phyloP scores from a whole-genome alignment of 2,329 filamentous ascomycete species.

The Ascochyta clinopodiicola region DNA sequence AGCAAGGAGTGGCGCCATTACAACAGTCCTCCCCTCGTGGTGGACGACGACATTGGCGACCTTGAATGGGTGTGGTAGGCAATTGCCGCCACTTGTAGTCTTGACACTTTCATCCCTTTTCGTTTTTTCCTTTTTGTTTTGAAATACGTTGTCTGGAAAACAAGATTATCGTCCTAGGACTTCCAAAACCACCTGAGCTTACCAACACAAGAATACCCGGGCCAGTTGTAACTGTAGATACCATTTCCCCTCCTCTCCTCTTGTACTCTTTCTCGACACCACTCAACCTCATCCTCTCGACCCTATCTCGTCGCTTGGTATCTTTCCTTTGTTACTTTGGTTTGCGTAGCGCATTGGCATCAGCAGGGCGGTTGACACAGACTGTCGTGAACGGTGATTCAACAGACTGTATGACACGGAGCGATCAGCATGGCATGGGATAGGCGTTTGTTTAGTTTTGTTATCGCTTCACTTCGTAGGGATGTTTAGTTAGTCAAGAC shows the following conservation, averaged over 20 bases:
- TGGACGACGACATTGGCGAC: conserved; percentile 73
- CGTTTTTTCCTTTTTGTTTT: conserved; percentile 25
- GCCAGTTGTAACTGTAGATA: conserved; percentile 50
- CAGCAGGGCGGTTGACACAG: conserved; percentile 20
- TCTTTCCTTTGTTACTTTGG: conserved; percentile 43
- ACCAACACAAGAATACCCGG: conserved; percentile 23
- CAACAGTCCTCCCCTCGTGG: conserved; percentile 33
- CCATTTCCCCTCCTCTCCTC: conserved; percentile 44
- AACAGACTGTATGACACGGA: conserved; percentile 20
- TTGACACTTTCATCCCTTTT: conserved; percentile 49
- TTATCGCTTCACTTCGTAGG: conserved; percentile 35
- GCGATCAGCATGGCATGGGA: conserved; percentile 20
- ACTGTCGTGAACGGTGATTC: conserved; percentile 21
- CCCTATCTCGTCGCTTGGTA: conserved; percentile 37
- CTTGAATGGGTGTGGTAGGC: conserved; percentile 95
- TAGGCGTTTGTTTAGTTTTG: conserved; percentile 17
- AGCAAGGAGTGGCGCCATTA: conserved; percentile 60
- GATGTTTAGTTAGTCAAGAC: conserved; percentile 51
- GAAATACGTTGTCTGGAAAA: conserved; percentile 27
- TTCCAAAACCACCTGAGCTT: conserved; percentile 21
- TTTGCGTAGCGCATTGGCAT: conserved; percentile 30
- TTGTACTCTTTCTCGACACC: conserved; percentile 18
- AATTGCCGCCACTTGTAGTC: conserved; percentile 69
- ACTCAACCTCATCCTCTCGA: conserved; percentile 27
- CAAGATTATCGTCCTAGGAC: conserved; percentile 34